phyloP scores from a whole-genome alignment of 2,329 filamentous ascomycete genomes.

The Calonectria naviculata region DNA sequence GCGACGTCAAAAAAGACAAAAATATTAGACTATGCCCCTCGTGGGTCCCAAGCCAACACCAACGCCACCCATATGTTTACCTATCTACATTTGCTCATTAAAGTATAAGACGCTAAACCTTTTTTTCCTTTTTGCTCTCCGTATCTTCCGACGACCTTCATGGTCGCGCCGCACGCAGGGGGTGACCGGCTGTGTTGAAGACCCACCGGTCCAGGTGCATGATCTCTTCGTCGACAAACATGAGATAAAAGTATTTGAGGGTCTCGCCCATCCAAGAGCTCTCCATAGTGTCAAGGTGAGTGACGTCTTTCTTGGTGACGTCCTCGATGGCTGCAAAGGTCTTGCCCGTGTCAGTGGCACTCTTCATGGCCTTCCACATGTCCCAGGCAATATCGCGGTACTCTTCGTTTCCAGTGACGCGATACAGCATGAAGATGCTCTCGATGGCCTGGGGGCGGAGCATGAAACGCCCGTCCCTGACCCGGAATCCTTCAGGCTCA shows the following conservation, averaged over 20 bases:
- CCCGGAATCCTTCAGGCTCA: conserved; percentile 29
- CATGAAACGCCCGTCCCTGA: conserved; percentile 28
- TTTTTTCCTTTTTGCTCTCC: background rate
- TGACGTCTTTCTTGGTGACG: conserved; percentile 62
- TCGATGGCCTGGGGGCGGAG: conserved; percentile 73
- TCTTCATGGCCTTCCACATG: conserved; percentile 75
- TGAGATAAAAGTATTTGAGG: conserved; percentile 79
- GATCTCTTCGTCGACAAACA: conserved; percentile 73
- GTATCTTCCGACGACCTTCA: background rate
- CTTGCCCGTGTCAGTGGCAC: conserved; percentile 67
- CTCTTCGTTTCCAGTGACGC: conserved; percentile 74
- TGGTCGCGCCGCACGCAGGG: conserved; percentile 42
- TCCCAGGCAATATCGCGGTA: conserved; percentile 77
- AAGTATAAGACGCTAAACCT: background rate
- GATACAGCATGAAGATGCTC: conserved; percentile 82
- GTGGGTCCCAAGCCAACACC: background rate
- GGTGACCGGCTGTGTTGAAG: conserved; percentile 66
- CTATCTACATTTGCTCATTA: conserved; percentile 4
- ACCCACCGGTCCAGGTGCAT: conserved; percentile 78
- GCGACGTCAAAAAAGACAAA: background rate
- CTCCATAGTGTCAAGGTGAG: conserved; percentile 72
- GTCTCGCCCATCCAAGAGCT: conserved; percentile 80
- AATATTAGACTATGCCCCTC: background rate
- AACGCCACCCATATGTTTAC: conserved; percentile 4
- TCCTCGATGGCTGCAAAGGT: conserved; percentile 75